Base-by-base conservation (phyloP, 805 yeast species). In the Wickerhamiella slavikovae region DNA sequence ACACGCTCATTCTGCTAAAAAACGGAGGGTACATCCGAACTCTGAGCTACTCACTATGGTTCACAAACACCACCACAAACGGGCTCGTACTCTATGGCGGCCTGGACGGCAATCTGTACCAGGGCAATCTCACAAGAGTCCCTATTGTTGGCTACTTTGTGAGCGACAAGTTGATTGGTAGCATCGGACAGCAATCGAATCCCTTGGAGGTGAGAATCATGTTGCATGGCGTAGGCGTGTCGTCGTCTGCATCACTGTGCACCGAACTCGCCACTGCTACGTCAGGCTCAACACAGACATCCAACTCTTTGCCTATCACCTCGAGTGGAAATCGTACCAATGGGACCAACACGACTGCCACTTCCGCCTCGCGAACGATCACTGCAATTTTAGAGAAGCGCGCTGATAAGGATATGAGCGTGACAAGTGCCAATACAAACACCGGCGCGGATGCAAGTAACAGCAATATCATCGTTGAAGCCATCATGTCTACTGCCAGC, bases 91-190 rank as follows among this genome's bases (percentile, higher is more conserved):
- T 22, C 2, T 66, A 67, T 43, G 72, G 74, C 22, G 73, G 66
- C 19, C 47, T 64, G 27, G 71, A 67, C 41, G 54, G 51, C 21
- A 45, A 52, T 22, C 64, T 63, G 48, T 65, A 56, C 42, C 24
- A 41, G 1, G 71, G 71, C 15, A 20, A 33, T 4, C 29, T 45
- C 15, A 28, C 27, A 15, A 32, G 37, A 4, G 37, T 45, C n/a
- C 49, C 50, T 14, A 23, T 44, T 12, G 34, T 31, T 5, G 29
- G 30, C 6, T 31, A 31, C 20, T 22, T 25, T 12, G 22, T 27
- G 10, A 14, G 21, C n/a, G 33, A 27, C 5, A 18, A 30, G 22
- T 29, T 25, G 22, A 28, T 30, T n/a, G 19, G 27, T 17, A 22
- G 14, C 6, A 6, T 22, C 7, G 24, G 24, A 11, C 6, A 9